Base-by-base conservation (phyloP, 805 yeast genomes). In the Candida silvicultrix region DNA sequence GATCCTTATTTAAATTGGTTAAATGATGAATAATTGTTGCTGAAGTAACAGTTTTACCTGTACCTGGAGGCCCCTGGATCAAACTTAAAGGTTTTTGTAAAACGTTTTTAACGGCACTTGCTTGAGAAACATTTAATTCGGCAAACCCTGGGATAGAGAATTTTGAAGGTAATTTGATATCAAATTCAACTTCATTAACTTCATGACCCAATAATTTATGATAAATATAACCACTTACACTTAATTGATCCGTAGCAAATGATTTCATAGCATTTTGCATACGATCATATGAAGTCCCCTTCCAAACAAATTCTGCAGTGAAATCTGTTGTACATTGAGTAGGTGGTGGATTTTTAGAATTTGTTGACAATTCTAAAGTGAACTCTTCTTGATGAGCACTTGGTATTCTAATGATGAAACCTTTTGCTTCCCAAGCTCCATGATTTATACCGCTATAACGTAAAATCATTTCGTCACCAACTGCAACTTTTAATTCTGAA, bases 51-150 rank as follows among this genome's bases (percentile, higher is more conserved):
- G 97, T 90, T 60, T 90, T 90, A 62, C 97, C 97, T 0, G 97
- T 90, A 52, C 96, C 96, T 4, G 97, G 97, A 10, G 97, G 97
- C 16, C 97, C 97, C 63, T 90, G 97, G 50, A 89, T 88, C 53
- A 89, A 71, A 6, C 94, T 78, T 39, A 89, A 69, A 2, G 95
- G 96, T 52, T 80, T 71, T 55, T 75, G 76, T 47, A 89, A 63
- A 0, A 83, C 95, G 11, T 74, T 65, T 44, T 74, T 70, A 22
- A 90, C 89, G 0, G 97, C 97, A 56, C 76, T 78, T 2, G 76
- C 75, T 63, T 90, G 97, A 2, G 96, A 87, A 8, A 69, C 72
- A 62, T 90, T 90, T 52, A 90, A 70, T 44, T 77, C 78, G 0
- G 88, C 77, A 49, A 85, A 71, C n/a, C 79, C 77, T 0, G 85